Percentiles rank a stretch among this genome's conserved stretches.
Evolutionary conservation across 2,329 filamentous ascomycete genomes (phyloP).

Genomic region (Fusarium sp.): DNA sequence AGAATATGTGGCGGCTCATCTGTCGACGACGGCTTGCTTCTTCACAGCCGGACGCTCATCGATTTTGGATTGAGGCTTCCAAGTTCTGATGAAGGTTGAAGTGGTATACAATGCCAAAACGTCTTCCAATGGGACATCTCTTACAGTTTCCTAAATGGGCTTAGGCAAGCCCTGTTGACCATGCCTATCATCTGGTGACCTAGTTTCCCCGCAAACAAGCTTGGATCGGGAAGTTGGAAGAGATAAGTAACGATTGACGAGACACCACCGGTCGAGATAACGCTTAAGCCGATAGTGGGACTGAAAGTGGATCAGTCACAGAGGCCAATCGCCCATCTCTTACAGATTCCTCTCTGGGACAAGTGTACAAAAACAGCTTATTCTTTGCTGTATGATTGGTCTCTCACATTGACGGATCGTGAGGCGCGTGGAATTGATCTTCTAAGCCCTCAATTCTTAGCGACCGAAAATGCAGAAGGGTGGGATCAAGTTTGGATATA

Average conservation of each 20-base stretch:
- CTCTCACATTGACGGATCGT: not conserved
- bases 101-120: not conserved
- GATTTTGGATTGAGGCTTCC: conserved; percentile 29
- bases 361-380: not conserved
- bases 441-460: not conserved
- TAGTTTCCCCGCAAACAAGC: not conserved
- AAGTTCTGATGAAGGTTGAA: conserved; percentile 6
- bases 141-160: not conserved
- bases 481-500: not conserved
- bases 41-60: conserved; percentile 27
- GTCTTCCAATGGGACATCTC: not conserved
- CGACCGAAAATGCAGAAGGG: not conserved
- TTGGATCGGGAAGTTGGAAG: not conserved
- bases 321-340: conserved; percentile 27
- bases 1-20: conserved; percentile 33
- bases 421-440: no score
- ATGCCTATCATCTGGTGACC: not conserved
- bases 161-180: not conserved
- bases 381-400: conserved; percentile 14
- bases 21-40: conserved; percentile 21
- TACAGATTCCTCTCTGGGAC: conserved; percentile 34
- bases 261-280: not conserved
- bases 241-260: not conserved
- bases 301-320: not conserved
- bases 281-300: not conserved